Conservation (phyloP, 2,329 filamentous ascomycete genomes). For the Pyricularia sp. region DNA sequence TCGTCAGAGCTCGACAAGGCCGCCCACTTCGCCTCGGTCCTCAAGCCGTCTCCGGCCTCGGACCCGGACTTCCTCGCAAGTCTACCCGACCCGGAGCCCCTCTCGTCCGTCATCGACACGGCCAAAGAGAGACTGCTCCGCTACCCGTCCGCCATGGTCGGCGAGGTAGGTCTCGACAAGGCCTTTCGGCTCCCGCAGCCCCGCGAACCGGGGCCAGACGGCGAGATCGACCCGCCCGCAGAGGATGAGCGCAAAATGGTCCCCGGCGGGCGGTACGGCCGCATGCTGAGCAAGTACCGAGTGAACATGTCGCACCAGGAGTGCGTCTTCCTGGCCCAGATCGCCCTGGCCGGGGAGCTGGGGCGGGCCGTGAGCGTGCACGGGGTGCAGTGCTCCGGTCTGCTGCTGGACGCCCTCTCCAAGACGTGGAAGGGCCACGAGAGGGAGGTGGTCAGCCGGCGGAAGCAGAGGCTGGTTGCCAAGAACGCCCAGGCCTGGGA, state of each 20-base stretch:
- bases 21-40: slow-evolving; percentile 57
- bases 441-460: slow-evolving; percentile 47
- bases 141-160: slow-evolving; percentile 58
- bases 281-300: slow-evolving; percentile 56
- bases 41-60: slow-evolving; percentile 42
- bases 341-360: slow-evolving; percentile 61
- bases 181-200: slow-evolving; percentile 62
- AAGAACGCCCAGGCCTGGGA: slow-evolving; percentile 34
- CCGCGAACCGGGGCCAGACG: slow-evolving; percentile 6
- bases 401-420: slow-evolving; percentile 55
- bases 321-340: slow-evolving; percentile 54
- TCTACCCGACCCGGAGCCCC: slow-evolving; percentile 50
- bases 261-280: slow-evolving; percentile 61
- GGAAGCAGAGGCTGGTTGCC: slow-evolving; percentile 43
- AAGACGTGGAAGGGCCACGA: slow-evolving; percentile 65
- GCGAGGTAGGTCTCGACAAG: slow-evolving; percentile 71
- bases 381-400: slow-evolving; percentile 67
- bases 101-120: slow-evolving; percentile 31
- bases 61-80: slow-evolving; percentile 32
- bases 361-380: slow-evolving; percentile 58
- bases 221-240: slow-evolving; percentile 11
- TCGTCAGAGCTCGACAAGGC: slow-evolving; percentile 25
- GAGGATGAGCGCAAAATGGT: slow-evolving; percentile 42
- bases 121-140: slow-evolving; percentile 44
- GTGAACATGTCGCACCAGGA: slow-evolving; percentile 63